Percentiles rank a stretch among this genome's conserved stretches.
Conservation (phyloP, 352 stramenopile genomes). For the Phytophthora cactorum region DNA sequence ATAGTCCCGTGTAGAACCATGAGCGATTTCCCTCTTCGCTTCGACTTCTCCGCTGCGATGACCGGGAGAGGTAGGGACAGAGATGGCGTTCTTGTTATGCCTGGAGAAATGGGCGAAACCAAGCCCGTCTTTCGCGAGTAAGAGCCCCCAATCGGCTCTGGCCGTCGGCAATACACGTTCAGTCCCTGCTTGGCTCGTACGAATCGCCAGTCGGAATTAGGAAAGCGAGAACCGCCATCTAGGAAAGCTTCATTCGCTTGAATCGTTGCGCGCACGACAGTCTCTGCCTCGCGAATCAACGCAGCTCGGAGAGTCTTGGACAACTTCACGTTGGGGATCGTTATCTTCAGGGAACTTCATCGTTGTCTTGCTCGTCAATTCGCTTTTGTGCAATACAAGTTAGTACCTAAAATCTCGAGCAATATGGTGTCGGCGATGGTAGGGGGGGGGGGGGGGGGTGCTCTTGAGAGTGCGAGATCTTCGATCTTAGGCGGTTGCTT, state of each 20-base stretch:
- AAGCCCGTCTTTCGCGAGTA: conserved; percentile 6
- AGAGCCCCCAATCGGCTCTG: background rate
- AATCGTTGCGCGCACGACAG: conserved; percentile 49
- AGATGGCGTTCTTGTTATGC: background rate
- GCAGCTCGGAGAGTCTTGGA: conserved; percentile 32
- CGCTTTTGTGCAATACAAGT: background rate
- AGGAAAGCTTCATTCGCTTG: conserved; percentile 49
- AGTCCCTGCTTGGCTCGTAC: conserved; percentile 47
- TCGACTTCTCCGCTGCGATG: conserved; percentile 21
- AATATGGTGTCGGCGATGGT: background rate
- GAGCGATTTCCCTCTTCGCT: conserved; percentile 36
- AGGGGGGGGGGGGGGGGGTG: background rate
- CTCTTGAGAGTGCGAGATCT: background rate
- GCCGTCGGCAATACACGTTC: conserved; percentile 37
- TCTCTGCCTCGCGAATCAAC: conserved; percentile 42
- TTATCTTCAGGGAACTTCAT: conserved; percentile 44
- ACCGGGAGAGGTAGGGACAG: background rate
- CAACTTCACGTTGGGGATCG: conserved; percentile 39
- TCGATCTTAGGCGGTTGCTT: conserved; percentile 10
- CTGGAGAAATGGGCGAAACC: conserved; percentile 3
- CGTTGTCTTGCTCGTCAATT: conserved; percentile 8
- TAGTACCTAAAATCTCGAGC: background rate
- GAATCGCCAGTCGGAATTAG: conserved; percentile 40
- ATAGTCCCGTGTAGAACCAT: conserved; percentile 48
- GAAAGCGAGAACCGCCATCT: conserved; percentile 15